Evolutionary conservation across 2,329 filamentous ascomycete genomes (phyloP), one percentile per base, ranked within the genome.

Genomic region (Talaromyces pinophilus): DNA sequence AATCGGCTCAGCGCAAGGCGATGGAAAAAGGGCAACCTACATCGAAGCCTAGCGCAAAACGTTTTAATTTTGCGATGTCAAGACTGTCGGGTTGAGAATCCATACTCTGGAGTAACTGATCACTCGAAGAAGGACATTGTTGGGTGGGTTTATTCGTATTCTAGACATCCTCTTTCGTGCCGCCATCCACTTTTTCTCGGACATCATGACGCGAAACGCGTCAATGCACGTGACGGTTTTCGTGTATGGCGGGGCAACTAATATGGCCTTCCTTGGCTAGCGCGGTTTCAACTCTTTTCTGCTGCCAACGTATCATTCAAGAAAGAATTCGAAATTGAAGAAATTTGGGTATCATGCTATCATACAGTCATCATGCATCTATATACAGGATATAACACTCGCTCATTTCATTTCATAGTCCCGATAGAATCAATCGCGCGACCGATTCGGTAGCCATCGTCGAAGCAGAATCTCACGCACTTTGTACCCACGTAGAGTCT

Each of bases 381-480:
- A 57, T 57, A 33, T 57, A 57, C 54, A 57, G 33, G 5, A 57
- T 3, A 25, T 25, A 11, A 25, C 3, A 17, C 10, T 38, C 15
- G n/a, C 33, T 46, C 57, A 46, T 13, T 4, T 8, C 50, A 30
- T 7, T 4, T 8, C 50, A 55, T 6, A 55, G 19, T 15, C 25
- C 38, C n/a, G 28, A 64, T 40, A 64, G 2, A 28, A 50, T 78
- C 71, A 89, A 75, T 88, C 87, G 63, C 88, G 80, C 77, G 88
- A 94, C 48, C 93, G 85, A 77, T 96, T 96, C 60, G 89, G 89
- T 59, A 91, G 87, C 92, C 93, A 97, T 68, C 94, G 85, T 80
- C 88, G 90, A 63, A 97, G 83, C 68, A 91, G 86, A 68, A 97
- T 87, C 76, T 97, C 93, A 68, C 92, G 85, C 25, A 97, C 85